Evolutionary conservation across 805 yeast species (phyloP), one percentile per base, ranked within the genome.

Genomic region (Pichia rugopelliculosa): DNA sequence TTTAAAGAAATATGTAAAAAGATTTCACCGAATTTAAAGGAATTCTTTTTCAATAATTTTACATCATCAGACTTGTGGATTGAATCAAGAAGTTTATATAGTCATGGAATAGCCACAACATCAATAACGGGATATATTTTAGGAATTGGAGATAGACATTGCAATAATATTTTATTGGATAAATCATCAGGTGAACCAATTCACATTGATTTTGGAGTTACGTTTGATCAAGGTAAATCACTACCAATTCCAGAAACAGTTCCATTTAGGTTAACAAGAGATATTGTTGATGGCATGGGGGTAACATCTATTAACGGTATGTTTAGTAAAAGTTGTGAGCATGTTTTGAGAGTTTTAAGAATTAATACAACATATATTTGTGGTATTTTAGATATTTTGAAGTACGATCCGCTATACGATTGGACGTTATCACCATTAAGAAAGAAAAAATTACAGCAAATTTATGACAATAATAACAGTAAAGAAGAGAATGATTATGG

Each of bases 121-220:
- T 89, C 97, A 1, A 84, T 95, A 42, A 82, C 89, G 21, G 99
- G 99, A 0, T 75, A 87, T 62, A 72, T 93, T 13, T 68, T 93
- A 38, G 99, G 99, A 0, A 72, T 93, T 6, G 99, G 99, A 6
- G 99, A 93, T 62, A 71, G 99, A 25, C 99, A 93, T 64, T 79
- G 95, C 61, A 89, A 89, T 62, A 93, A 93, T 61, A 83, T 93
- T 36, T 65, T 93, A 41, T 60, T 93, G n/a, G 97, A 93, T 62
- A 72, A 73, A 42, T 59, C 62, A n/a, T 75, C 87, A 0, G 98
- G 98, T 0, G 96, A 90, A 56, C 95, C 96, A 0, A 82, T 93
- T 23, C 99, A 95, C 61, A 95, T 93, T 55, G 99, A 93, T 64
- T 68, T 93, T 17, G 99, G 99, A 0, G 90, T 93, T 40, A 95